Percentiles rank a stretch among this genome's conserved stretches.
Conservation (phyloP, 2,329 filamentous ascomycete species). For the Rutstroemia sp. region DNA sequence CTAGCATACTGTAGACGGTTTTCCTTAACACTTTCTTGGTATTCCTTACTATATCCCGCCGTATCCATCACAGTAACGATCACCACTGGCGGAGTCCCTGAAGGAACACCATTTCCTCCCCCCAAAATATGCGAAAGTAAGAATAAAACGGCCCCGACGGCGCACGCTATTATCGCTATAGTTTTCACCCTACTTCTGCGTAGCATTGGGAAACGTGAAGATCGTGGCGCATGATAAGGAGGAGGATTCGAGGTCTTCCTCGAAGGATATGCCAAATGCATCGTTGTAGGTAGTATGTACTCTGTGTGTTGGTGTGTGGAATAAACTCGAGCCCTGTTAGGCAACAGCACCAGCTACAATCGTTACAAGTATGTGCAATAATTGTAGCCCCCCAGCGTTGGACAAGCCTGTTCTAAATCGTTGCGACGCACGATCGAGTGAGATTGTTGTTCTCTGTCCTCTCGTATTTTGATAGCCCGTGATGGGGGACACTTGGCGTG, state of each 20-base stretch:
- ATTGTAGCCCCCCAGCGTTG: constrained; percentile 9
- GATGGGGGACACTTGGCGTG: constrained; percentile 8
- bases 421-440: constrained; percentile 3
- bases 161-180: constrained; percentile 40
- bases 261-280: constrained; percentile 88
- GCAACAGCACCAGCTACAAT: constrained; percentile 6
- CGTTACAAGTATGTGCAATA: constrained; percentile 5
- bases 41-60: constrained; percentile 55
- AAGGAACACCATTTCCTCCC: constrained; percentile 32
- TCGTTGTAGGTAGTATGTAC: constrained; percentile 33
- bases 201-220: constrained; percentile 45
- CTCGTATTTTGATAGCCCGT: constrained; percentile 4
- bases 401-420: background rate
- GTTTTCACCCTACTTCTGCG: constrained; percentile 58
- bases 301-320: constrained; percentile 6
- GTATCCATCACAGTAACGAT: constrained; percentile 77
- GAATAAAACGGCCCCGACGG: constrained; percentile 43
- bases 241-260: constrained; percentile 74
- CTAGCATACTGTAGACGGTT: constrained; percentile 82
- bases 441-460: constrained; percentile 9
- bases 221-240: constrained; percentile 55
- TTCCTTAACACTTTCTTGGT: constrained; percentile 66
- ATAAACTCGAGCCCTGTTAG: background rate
- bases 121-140: constrained; percentile 40
- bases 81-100: constrained; percentile 58